Evolutionary conservation across 192 early-diverging fungal species (phyloP), one percentile per base, ranked within the genome.

Genomic region (Entophlyctis helioformis): DNA sequence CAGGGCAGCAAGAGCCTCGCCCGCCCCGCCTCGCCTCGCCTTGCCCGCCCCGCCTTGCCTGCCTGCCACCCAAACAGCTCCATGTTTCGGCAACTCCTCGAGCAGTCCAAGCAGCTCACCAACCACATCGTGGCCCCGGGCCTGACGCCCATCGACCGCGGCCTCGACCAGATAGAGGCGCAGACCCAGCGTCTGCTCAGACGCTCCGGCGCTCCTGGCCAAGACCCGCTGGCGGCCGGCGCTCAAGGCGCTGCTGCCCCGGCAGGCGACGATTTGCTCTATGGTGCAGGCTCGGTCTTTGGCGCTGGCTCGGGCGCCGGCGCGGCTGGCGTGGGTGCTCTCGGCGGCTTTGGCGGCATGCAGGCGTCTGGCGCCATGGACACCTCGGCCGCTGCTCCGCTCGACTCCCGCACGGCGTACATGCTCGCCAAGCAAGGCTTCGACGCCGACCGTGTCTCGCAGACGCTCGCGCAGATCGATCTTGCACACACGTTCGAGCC

Each of bases 101-200:
- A 88, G 58, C 76, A 82, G 53, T 83, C 83, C 39, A 69, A 76
- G 51, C 70, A 77, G 39, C 75, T 88, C 16, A 86, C 84, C 22
- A 79, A 62, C 26, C 81, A 88, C 52, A 76, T 89, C 36, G 54
- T 72, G 11, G 57, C 66, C 8, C 57, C 74, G 4, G 78, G 81
- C 4, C 57, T 91, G 35, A 82, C 89, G 5, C 58, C 78, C 7
- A 74, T 98, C 44, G 76, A 89, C 47, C 75, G 91, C 26, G 84
- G 83, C 36, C 73, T 98, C 19, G 81, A 81, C 60, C 84, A 93
- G 69, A 89, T 98, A 41, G 87, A 87, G 51, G 59, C 77, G 12
- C 82, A 89, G 43, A 86, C 89, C 8, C 75, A 83, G 31, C 83
- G 81, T 39, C 68, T 95, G 8, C 70, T 71, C 9, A 63, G 67